Evolutionary conservation across 2,329 filamentous ascomycete genomes (phyloP).

Genomic region (Fusarium chlamydosporum): DNA sequence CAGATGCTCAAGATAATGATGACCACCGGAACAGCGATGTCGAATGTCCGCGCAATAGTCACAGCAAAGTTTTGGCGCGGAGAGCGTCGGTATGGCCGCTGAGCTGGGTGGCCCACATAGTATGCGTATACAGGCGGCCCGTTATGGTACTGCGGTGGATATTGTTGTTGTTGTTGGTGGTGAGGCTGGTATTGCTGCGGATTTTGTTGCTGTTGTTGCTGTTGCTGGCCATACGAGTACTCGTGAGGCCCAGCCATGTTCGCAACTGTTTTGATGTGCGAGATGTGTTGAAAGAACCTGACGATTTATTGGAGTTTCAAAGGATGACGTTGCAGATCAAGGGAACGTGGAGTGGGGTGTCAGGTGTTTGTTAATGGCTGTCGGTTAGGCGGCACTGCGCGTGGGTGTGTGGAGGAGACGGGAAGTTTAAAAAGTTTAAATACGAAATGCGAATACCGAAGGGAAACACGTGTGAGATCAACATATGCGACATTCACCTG

Average conservation of each 20-base stretch:
- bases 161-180: constrained; percentile 20
- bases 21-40: constrained; percentile 51
- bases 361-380: neutral
- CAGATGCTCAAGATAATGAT: constrained; percentile 62
- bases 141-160: constrained; percentile 17
- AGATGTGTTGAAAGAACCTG: neutral
- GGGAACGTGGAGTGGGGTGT: constrained; percentile 7
- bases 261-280: neutral
- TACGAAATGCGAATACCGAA: constrained; percentile 32
- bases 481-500: neutral
- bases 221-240: constrained; percentile 25
- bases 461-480: neutral
- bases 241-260: constrained; percentile 35
- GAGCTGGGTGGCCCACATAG: constrained; percentile 21
- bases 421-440: constrained; percentile 28
- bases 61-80: constrained; percentile 29
- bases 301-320: neutral
- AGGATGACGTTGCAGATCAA: constrained; percentile 3
- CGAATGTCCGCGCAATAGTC: constrained; percentile 36
- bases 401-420: neutral
- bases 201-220: constrained; percentile 2
- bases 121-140: constrained; percentile 31
- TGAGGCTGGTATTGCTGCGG: constrained; percentile 3
- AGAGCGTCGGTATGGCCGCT: constrained; percentile 17
- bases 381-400: neutral